Percentiles rank a stretch among this genome's conserved stretches.
These are phyloP conservation scores for Linnemannia zychae DNA, from an alignment of 192 early-diverging fungal genomes.

Conservation along the genomic window DNA sequence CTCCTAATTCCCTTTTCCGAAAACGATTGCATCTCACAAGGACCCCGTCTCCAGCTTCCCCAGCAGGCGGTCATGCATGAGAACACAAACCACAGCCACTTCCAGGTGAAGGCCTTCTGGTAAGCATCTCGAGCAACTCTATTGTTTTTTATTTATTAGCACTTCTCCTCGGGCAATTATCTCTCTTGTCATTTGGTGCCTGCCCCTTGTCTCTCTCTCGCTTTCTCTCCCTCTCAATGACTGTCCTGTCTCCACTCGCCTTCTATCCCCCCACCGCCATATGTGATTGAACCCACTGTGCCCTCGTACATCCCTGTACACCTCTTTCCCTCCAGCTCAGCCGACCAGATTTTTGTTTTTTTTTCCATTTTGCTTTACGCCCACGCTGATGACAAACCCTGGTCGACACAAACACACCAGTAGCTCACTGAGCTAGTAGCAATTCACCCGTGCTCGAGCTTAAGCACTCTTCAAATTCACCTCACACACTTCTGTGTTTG, in stretches of 20 bases:
- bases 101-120: conserved; percentile 53
- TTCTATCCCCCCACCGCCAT: neutral
- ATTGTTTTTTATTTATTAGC: neutral
- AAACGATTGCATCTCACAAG: neutral
- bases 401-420: neutral
- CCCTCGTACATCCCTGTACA: no score
- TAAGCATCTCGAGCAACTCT: conserved; percentile 10
- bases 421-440: neutral
- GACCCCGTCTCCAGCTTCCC: conserved; percentile 15
- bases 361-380: conserved; percentile 1
- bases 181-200: neutral
- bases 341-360: neutral
- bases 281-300: no score
- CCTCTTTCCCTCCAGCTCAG: neutral
- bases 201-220: neutral
- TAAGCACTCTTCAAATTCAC: neutral
- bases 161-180: neutral
- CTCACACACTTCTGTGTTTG: no score
- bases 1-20: no score
- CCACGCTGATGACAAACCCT: neutral
- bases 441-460: neutral
- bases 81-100: conserved; percentile 35
- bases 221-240: neutral
- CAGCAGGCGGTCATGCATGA: conserved; percentile 52
- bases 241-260: neutral